Evolutionary conservation across 2,329 filamentous ascomycete genomes (phyloP).

Genomic region (Cladosporium sphaerospermum): DNA sequence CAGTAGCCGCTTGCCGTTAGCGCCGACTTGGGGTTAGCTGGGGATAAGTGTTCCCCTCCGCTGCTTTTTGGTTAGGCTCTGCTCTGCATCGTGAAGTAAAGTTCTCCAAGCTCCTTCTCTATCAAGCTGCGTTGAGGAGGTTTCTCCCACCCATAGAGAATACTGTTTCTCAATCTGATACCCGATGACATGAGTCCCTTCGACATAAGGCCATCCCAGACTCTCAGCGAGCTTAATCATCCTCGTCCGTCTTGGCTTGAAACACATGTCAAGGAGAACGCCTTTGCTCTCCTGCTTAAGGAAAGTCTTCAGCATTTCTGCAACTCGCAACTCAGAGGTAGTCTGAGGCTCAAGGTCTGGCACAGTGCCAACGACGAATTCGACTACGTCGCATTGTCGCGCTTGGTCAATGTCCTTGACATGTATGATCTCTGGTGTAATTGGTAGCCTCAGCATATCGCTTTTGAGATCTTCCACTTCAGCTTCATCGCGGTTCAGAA

Average conservation of each 20-base stretch:
- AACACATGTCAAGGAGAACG: conserved; percentile 39
- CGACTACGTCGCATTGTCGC: conserved; percentile 20
- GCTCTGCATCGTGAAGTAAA: no score
- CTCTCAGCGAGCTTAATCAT: conserved; percentile 31
- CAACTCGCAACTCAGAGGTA: conserved; percentile 18
- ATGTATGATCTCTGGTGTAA: conserved; percentile 15
- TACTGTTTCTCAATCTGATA: conserved; percentile 36
- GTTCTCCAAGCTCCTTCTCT: no score
- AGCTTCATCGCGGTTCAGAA: conserved; percentile 15
- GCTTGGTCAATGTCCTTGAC: conserved; percentile 26
- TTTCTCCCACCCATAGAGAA: conserved; percentile 20
- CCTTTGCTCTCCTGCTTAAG: conserved; percentile 17
- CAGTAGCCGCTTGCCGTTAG: no score
- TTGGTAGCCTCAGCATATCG: conserved; percentile 18
- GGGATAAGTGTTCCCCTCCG: no score
- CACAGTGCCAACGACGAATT: conserved; percentile 36
- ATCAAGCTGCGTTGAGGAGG: no score
- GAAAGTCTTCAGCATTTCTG: conserved; percentile 6
- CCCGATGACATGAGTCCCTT: conserved; percentile 38
- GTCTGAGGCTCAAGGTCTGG: conserved; percentile 34
- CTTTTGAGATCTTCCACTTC: conserved; percentile 13
- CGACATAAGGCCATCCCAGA: conserved; percentile 33
- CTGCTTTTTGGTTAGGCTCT: no score
- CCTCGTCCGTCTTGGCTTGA: conserved; percentile 36
- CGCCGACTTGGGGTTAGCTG: no score